phyloP scores from a whole-genome alignment of 2,329 filamentous ascomycete species.

The Calonectria pseudoturangicola region DNA sequence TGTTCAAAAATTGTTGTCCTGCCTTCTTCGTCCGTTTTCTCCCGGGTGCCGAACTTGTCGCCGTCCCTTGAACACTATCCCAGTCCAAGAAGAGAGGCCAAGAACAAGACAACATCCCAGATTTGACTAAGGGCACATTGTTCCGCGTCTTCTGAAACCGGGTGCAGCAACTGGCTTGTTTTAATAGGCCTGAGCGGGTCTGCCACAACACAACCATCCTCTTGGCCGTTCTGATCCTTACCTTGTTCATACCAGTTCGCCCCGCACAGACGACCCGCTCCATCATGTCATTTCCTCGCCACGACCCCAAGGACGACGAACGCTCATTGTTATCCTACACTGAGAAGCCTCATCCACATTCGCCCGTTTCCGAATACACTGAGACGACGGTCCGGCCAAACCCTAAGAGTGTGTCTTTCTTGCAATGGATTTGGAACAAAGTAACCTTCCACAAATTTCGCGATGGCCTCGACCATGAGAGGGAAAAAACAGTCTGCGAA shows the following conservation, averaged over 20 bases:
- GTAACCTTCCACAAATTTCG: not conserved
- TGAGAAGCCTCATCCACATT: not conserved
- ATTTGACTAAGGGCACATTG: not conserved
- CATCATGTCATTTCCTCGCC: not conserved
- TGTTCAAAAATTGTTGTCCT: not conserved
- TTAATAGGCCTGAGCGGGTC: not conserved
- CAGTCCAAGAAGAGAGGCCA: not conserved
- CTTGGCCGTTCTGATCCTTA: not conserved
- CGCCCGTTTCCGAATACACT: not conserved
- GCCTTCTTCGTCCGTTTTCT: not conserved
- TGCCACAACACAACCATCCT: too few species aligned
- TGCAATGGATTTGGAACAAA: not conserved
- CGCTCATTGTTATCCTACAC: not conserved
- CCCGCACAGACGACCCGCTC: too few species aligned
- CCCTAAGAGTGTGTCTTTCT: too few species aligned
- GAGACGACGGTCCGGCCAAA: too few species aligned
- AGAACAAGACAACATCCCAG: not conserved
- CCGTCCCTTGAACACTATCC: not conserved
- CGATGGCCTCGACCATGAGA: not conserved
- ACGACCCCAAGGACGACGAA: not conserved
- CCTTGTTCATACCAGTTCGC: too few species aligned
- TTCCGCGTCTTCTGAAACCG: not conserved
- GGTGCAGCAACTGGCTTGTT: too few species aligned
- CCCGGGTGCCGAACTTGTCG: not conserved
- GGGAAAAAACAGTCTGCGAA: not conserved